These are phyloP conservation scores for Hypocrella siamensis DNA, from an alignment of 2,329 filamentous ascomycete genomes.

Conservation along the genomic window DNA sequence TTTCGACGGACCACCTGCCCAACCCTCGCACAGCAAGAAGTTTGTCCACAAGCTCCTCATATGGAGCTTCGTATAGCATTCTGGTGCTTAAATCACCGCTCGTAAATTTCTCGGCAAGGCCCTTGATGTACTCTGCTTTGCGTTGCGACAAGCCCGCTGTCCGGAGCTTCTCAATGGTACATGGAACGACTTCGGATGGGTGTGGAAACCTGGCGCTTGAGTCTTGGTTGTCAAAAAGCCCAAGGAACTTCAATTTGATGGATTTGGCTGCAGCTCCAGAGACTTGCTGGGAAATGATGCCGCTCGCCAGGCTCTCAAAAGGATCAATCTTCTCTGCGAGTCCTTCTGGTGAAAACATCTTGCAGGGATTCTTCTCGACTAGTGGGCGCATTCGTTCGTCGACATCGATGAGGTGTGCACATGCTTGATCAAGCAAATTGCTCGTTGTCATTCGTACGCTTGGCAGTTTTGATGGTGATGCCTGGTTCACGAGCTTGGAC, in stretches of 20 bases:
- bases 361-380: conserved; percentile 61
- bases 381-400: conserved; percentile 59
- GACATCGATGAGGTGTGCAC: conserved; percentile 54
- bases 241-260: conserved; percentile 75
- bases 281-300: conserved; percentile 94
- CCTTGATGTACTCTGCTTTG: conserved; percentile 89
- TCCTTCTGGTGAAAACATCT: conserved; percentile 65
- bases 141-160: conserved; percentile 81
- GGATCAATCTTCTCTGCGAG: conserved; percentile 79
- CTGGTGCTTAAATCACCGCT: conserved; percentile 58
- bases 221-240: conserved; percentile 42
- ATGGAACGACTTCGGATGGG: conserved; percentile 54
- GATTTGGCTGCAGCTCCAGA: conserved; percentile 80
- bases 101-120: conserved; percentile 68
- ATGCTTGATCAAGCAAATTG: conserved; percentile 60
- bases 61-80: conserved; percentile 62
- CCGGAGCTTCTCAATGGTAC: conserved; percentile 51
- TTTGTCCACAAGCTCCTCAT: conserved; percentile 72
- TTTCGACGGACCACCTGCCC: conserved; percentile 85
- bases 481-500: conserved; percentile 26
- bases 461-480: conserved; percentile 27
- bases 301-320: conserved; percentile 66
- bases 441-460: conserved; percentile 39
- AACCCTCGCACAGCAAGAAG: conserved; percentile 77
- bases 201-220: conserved; percentile 45